phyloP scores from a whole-genome alignment of 2,329 filamentous ascomycete genomes.

The Aureobasidium sp. region DNA sequence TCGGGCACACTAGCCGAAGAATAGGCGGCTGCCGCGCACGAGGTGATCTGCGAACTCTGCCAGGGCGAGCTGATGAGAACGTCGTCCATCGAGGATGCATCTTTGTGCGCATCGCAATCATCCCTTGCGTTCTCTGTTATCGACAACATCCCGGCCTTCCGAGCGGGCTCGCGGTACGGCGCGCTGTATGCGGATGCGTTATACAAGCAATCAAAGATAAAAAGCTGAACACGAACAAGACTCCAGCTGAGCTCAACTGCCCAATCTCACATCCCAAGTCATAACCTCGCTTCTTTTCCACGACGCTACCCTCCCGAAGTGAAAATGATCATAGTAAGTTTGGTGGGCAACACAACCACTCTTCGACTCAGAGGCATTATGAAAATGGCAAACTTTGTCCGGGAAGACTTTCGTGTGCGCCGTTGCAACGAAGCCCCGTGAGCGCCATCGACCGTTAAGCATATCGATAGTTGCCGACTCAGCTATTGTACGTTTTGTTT shows the following conservation, averaged over 20 bases:
- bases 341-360: background rate
- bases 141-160: background rate
- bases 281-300: background rate
- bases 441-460: conserved; percentile 11
- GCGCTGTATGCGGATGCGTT: background rate
- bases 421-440: conserved; percentile 4
- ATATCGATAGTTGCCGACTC: conserved; percentile 13
- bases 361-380: background rate
- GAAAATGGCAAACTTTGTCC: background rate
- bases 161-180: background rate
- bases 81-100: background rate
- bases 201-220: background rate
- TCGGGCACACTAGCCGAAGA: background rate
- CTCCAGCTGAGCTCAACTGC: conserved; percentile 1
- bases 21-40: background rate
- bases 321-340: background rate
- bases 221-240: background rate
- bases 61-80: background rate
- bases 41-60: conserved; percentile 7
- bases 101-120: background rate
- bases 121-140: background rate
- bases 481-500: conserved; percentile 13
- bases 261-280: background rate
- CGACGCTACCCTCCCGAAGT: background rate
- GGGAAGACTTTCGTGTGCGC: background rate